These are phyloP conservation scores for Penicillium sp. DNA, from an alignment of 2,329 filamentous ascomycete genomes.

Conservation along the genomic window DNA sequence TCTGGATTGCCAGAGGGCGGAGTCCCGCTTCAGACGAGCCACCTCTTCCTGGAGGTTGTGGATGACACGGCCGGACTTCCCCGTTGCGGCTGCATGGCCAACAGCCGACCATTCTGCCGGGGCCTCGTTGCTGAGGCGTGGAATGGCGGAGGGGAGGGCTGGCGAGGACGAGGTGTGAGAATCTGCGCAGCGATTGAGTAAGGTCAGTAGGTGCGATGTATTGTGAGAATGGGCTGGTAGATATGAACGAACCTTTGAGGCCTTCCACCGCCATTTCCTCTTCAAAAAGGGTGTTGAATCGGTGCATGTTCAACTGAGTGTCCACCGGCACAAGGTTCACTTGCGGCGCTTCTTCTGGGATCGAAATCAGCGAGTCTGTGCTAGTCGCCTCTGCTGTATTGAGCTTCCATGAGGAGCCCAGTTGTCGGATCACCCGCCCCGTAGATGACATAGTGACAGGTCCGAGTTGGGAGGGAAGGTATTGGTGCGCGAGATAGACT, in stretches of 20 bases:
- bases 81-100: conserved; percentile 53
- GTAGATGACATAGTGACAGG: conserved; percentile 35
- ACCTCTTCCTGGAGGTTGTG: conserved; percentile 56
- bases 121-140: conserved; percentile 35
- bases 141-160: conserved; percentile 24
- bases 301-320: conserved; percentile 49
- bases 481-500: background rate
- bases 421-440: conserved; percentile 32
- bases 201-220: conserved; percentile 11
- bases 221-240: background rate
- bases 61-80: conserved; percentile 56
- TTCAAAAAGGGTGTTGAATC: conserved; percentile 45
- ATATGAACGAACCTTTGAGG: conserved; percentile 31
- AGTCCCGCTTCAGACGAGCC: conserved; percentile 53
- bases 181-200: conserved; percentile 17
- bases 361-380: conserved; percentile 35
- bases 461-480: background rate
- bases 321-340: conserved; percentile 47
- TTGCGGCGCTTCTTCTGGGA: conserved; percentile 37
- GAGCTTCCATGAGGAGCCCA: conserved; percentile 18
- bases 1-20: conserved; percentile 48
- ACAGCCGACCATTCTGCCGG: conserved; percentile 54
- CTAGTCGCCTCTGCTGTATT: conserved; percentile 5
- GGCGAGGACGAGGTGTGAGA: conserved; percentile 25
- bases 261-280: conserved; percentile 28